Evolutionary conservation across 768 basidiomycete genomes (phyloP), one percentile per base, ranked within the genome.

Genomic region (Terana coerulea): DNA sequence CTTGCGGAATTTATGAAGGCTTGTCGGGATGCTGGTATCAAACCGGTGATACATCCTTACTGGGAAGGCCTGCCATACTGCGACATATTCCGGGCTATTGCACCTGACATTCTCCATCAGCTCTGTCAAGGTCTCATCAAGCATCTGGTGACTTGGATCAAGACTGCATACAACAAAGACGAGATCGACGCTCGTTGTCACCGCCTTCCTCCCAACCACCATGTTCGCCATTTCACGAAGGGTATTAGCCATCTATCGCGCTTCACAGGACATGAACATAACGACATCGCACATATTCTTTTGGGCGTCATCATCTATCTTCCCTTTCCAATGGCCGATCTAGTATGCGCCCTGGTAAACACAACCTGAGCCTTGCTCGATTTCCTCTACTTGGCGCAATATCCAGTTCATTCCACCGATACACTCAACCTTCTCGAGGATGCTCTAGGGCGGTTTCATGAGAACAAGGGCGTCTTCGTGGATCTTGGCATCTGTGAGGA

Each of bases 71-170:
- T 67, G 2, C 61, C 64, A 0, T 63, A 62, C 48, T 25, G 33
- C 11, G 52, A 68, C 33, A 65, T 66, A 30, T 63, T 56, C 40
- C 36, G 10, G 1, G 37, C 60, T 1, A 63, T 66, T 36, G 61
- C 60, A 5, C 60, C 65, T 1, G 65, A 68, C 34, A 52, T 67
- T 26, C 59, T 68, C 2, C 67, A 68, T 45, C 67, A 68, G 34
- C 42, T 68, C 0, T 55, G 57, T 24, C 65, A 68, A 49, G 65
- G 66, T 5, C 42, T 68, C 10, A 24, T 67, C 49, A 67, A 67
- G 41, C 60, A 67, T 45, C 30, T 65, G 0, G 25, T 66, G 21
- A 11, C 51, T 3, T 66, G 66, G 66, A 7, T 64, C 10, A 17
- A 41, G 21, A 10, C 37, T 2, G 57, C 55, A 5, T 60, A 47